Evolutionary conservation across 768 basidiomycete genomes (phyloP).

Genomic region (Pisolithus orientalis): DNA sequence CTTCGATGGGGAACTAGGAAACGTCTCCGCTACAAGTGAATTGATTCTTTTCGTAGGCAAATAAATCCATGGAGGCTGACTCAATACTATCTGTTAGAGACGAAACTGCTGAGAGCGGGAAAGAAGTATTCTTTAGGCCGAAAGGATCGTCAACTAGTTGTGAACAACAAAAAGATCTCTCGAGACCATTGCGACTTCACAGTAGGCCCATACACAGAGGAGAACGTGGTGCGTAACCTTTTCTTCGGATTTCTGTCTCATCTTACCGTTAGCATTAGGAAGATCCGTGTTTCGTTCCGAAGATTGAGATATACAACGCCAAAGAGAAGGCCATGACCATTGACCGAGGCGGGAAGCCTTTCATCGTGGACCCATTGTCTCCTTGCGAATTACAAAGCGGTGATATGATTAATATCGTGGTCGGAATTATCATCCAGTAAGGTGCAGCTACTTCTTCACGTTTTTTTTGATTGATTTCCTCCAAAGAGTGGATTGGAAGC

Average conservation of each 20-base stretch:
- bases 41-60: conserved; percentile 17
- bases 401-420: conserved; percentile 45
- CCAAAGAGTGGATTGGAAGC: conserved; percentile 45
- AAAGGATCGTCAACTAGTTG: conserved; percentile 42
- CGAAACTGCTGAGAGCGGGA: conserved; percentile 59
- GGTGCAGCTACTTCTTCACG: conserved; percentile 10
- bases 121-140: conserved; percentile 51
- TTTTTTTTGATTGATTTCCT: background rate
- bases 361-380: conserved; percentile 32
- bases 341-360: conserved; percentile 26
- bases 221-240: conserved; percentile 47
- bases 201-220: conserved; percentile 44
- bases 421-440: conserved; percentile 40
- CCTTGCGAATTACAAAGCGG: conserved; percentile 44
- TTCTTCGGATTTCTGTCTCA: no score
- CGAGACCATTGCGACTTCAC: conserved; percentile 51
- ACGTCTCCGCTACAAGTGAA: conserved; percentile 37
- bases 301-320: conserved; percentile 40
- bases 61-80: conserved; percentile 3
- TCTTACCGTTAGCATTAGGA: conserved; percentile 28
- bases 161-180: conserved; percentile 63
- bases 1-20: conserved; percentile 38
- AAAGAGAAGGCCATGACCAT: conserved; percentile 44
- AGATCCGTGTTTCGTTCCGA: conserved; percentile 44
- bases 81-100: conserved; percentile 24